Base-by-base conservation (phyloP, 2,329 filamentous ascomycete species). In the Aspergillus aculeatinus region DNA sequence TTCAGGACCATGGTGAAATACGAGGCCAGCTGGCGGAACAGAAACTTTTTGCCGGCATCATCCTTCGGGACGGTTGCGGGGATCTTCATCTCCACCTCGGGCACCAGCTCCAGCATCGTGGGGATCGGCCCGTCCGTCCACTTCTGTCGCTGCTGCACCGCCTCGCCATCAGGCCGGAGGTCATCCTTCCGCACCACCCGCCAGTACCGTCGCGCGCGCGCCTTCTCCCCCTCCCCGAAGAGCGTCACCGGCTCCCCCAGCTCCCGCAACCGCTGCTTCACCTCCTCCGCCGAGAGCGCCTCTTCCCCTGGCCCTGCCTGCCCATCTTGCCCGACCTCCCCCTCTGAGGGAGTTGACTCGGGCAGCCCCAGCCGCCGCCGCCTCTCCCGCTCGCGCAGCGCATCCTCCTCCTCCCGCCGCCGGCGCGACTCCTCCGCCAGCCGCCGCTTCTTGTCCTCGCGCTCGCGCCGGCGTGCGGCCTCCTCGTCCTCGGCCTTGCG, bases 1-100 rank as follows among this genome's bases (percentile, higher is more conserved):
- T 83, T 85, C 60, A 99, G 81, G n/a, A 99, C 87, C 87, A 99
- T 92, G 56, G 91, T 96, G 79, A 99, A 98, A 80, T 97, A 99
- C 52, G 91, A 95, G 21, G 90, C 91, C 58, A 99, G 82, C 76
- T 99, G 94, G 11, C 94, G 84, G 79, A 89, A 94, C 47, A 99
- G 80, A 76, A 89, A 92, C 49, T 83, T 80, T 50, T 87, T 85
- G 0, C 81, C 89, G 47, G 87, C 85, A 21, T 79, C 80, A 67
- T 93, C 89, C 68, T 83, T 81, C 1, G 85, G 85, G 10, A 91
- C 78, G 48, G 80, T 81, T 16, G 82, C 81, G 1, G 86, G 80
- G 25, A 98, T 87, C 75, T 93, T 94, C 91, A 97, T 96, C 67
- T 96, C 88, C 73, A 87, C 87, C 77, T 96, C 93, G 7, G 89